phyloP scores from a whole-genome alignment of 2,329 filamentous ascomycete species.

The Aspergillus latus region DNA sequence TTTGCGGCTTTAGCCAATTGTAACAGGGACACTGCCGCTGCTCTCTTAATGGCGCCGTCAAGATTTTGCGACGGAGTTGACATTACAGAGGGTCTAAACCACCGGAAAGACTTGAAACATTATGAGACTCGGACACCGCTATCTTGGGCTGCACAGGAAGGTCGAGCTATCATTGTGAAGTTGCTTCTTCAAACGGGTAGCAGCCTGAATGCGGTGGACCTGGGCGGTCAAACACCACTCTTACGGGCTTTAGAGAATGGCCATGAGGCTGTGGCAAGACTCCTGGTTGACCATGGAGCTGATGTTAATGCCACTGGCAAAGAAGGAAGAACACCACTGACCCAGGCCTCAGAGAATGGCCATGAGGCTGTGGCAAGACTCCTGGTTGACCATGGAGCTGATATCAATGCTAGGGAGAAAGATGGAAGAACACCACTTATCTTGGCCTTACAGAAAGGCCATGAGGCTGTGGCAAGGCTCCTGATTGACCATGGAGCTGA shows the following conservation, averaged over 20 bases:
- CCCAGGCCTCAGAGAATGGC: not conserved
- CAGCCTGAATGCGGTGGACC: not conserved
- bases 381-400: not conserved
- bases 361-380: not conserved
- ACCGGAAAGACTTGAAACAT: not conserved
- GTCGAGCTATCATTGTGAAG: not conserved
- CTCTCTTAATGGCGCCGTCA: not conserved
- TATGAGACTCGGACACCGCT: not conserved
- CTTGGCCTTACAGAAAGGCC: not conserved
- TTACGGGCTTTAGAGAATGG: not conserved
- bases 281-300: not conserved
- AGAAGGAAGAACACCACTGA: not conserved
- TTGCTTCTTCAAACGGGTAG: not conserved
- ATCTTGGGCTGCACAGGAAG: not conserved
- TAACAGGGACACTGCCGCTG: not conserved
- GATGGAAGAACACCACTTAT: not conserved
- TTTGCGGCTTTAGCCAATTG: constrained; percentile 22
- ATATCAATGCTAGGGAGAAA: not conserved
- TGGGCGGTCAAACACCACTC: not conserved
- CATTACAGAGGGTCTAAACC: not conserved
- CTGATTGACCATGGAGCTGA: not conserved
- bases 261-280: not conserved
- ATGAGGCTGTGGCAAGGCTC: not conserved
- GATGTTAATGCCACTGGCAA: not conserved
- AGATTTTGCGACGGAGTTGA: not conserved